These are phyloP conservation scores for Pseudonitzschia pungens DNA, from an alignment of 108 stramenopile genomes.

Conservation along the genomic window DNA sequence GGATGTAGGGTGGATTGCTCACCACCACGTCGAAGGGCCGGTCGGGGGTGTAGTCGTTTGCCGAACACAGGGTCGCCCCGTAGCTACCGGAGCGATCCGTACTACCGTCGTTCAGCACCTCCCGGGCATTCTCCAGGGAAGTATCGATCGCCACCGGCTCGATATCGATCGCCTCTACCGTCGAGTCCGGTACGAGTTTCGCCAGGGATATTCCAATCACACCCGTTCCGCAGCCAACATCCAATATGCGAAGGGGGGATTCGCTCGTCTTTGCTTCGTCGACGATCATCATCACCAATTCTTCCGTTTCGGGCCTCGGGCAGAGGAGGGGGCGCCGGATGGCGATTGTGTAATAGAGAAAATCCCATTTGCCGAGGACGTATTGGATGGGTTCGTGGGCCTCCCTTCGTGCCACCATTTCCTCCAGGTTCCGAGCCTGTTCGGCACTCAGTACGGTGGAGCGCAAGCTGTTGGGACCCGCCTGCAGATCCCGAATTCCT, in stretches of 20 bases:
- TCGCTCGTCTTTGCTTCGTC: constrained; percentile 12
- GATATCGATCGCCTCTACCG: constrained; percentile 81
- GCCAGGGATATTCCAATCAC: constrained; percentile 89
- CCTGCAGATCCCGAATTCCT: constrained; percentile 55
- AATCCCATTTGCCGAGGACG: constrained; percentile 94
- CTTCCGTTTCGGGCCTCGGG: constrained; percentile 95
- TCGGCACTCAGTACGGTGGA: constrained; percentile 35
- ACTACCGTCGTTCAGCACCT: constrained; percentile 32
- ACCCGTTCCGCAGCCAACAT: constrained; percentile 92
- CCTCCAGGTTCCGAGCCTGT: constrained; percentile 35
- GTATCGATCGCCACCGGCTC: constrained; percentile 71
- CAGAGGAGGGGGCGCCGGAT: constrained; percentile 83
- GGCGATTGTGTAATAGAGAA: constrained; percentile 66
- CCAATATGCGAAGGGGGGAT: constrained; percentile 66
- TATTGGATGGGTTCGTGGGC: constrained; percentile 90
- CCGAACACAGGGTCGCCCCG: constrained; percentile 34
- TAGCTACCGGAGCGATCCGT: background rate
- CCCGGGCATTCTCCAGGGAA: constrained; percentile 75
- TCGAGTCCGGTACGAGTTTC: constrained; percentile 42
- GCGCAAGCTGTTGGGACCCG: constrained; percentile 1
- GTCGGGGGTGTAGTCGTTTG: constrained; percentile 44
- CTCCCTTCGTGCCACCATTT: constrained; percentile 50
- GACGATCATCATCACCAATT: constrained; percentile 76
- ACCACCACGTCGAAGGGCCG: constrained; percentile 84
- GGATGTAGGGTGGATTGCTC: constrained; percentile 96